Evolutionary conservation across 2,329 filamentous ascomycete genomes (phyloP), one percentile per base, ranked within the genome.

Genomic region (Stagonosporopsis chrysanthemi): DNA sequence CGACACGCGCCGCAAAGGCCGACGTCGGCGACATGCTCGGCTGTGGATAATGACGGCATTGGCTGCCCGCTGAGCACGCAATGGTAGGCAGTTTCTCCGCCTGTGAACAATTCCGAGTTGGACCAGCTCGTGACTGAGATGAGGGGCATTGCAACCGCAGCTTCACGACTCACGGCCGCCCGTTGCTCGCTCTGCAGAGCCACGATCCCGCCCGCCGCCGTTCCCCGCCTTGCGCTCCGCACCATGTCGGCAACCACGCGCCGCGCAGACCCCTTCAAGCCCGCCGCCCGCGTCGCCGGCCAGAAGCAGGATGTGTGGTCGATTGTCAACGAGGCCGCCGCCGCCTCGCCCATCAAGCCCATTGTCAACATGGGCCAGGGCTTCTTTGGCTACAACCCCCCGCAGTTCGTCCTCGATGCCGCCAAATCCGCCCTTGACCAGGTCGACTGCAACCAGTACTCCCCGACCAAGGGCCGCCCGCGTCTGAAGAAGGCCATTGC

Each of bases 371-470:
- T 89, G 86, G 87, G 87, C 48, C 87, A 89, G 76, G 86, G 86
- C 52, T 92, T 92, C 82, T 93, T 92, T 67, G 94, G 94, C 56
- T 98, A 98, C 78, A 98, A 98, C 74, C 94, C 94, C 54, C 94
- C 94, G 7, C 78, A 88, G 33, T 98, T 97, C 77, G 92, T 97
- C 63, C 82, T 97, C 63, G 86, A 97, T 68, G 95, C 95, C 39
- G 95, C 95, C 48, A 98, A 97, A 78, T 82, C 89, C 36, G 93
- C 94, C 36, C 84, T 99, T 48, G 89, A 97, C 72, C 85, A 87
- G 48, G 94, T 99, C 22, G 95, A 98, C 66, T 97, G 94, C 84
- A 99, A 99, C 78, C 95, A 99, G 82, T 99, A 99, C 83, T 94
- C 92, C 22, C 95, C 93, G 2, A 97, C 95, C 19, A 95, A 92